Conservation (phyloP, 1,139 yeast species). For the Yamadazyma buinensis region DNA sequence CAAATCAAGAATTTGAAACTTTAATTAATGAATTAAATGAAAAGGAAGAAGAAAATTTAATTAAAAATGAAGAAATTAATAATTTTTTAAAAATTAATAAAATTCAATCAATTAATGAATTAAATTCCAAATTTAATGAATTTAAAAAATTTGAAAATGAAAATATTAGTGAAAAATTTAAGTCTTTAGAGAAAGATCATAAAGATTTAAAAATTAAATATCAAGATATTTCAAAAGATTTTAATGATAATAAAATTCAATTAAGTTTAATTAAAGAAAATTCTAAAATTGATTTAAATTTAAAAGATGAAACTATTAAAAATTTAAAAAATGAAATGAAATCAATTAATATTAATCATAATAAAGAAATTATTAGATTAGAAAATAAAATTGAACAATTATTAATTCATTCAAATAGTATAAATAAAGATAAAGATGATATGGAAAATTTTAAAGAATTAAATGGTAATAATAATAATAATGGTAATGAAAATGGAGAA, state of each 20-base stretch:
- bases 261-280: constrained; percentile 39
- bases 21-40: constrained; percentile 33
- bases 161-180: constrained; percentile 18
- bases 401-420: constrained; percentile 17
- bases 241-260: constrained; percentile 38
- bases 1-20: constrained; percentile 41
- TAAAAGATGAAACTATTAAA: constrained; percentile 24
- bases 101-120: constrained; percentile 24
- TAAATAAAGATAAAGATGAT: neutral
- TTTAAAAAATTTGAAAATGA: constrained; percentile 13
- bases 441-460: constrained; percentile 7
- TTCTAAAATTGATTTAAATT: constrained; percentile 28
- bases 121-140: constrained; percentile 19
- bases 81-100: constrained; percentile 26
- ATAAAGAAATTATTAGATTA: constrained; percentile 45
- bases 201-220: constrained; percentile 33
- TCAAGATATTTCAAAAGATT: constrained; percentile 37
- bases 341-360: constrained; percentile 31
- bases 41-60: constrained; percentile 26
- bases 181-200: constrained; percentile 35
- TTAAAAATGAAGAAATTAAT: constrained; percentile 31
- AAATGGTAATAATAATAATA: neutral
- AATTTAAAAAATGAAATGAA: constrained; percentile 25
- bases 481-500: no score
- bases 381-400: constrained; percentile 47